phyloP scores from a whole-genome alignment of 495 filamentous ascomycete genomes.

The Aspergillus asperescens region DNA sequence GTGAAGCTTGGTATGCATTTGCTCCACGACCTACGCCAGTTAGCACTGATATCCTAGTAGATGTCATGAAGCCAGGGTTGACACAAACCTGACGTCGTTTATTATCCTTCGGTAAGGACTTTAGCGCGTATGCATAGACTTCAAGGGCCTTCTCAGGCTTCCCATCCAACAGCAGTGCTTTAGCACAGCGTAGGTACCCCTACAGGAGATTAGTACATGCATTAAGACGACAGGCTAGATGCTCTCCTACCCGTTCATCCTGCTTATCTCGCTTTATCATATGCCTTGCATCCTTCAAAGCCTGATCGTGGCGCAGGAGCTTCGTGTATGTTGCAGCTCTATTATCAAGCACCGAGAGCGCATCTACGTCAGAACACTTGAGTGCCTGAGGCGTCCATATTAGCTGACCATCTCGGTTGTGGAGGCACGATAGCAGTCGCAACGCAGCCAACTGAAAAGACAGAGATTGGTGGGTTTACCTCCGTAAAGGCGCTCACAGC shows the following conservation, averaged over 20 bases:
- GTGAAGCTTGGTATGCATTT: slow-evolving; percentile 42
- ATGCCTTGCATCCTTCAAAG: slow-evolving; percentile 53
- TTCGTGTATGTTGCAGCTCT: slow-evolving; percentile 58
- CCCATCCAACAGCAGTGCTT: slow-evolving; percentile 52
- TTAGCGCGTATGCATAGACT: slow-evolving; percentile 58
- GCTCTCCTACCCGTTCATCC: slow-evolving; percentile 42
- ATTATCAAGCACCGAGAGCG: slow-evolving; percentile 50
- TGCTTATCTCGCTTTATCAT: slow-evolving; percentile 52
- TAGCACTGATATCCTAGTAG: slow-evolving; percentile 6
- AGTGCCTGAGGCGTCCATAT: slow-evolving; percentile 31
- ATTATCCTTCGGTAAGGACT: slow-evolving; percentile 40
- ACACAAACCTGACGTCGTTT: slow-evolving; percentile 41
- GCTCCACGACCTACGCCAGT: slow-evolving; percentile 34
- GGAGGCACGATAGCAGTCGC: neutral
- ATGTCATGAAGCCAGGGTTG: neutral
- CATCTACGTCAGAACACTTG: slow-evolving; percentile 24
- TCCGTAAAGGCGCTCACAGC: slow-evolving; percentile 41
- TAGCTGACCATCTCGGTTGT: neutral
- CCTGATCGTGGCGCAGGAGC: slow-evolving; percentile 46
- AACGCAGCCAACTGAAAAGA: neutral
- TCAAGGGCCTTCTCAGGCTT: slow-evolving; percentile 49
- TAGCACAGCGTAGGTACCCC: slow-evolving; percentile 64
- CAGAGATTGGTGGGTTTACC: slow-evolving; percentile 24
- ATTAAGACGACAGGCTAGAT: neutral
- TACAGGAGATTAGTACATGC: slow-evolving; percentile 15